Evolutionary conservation across 106 monocot genomes (phyloP), one percentile per base, ranked within the genome.

Genomic region (Dioscorea zingiberensis): DNA sequence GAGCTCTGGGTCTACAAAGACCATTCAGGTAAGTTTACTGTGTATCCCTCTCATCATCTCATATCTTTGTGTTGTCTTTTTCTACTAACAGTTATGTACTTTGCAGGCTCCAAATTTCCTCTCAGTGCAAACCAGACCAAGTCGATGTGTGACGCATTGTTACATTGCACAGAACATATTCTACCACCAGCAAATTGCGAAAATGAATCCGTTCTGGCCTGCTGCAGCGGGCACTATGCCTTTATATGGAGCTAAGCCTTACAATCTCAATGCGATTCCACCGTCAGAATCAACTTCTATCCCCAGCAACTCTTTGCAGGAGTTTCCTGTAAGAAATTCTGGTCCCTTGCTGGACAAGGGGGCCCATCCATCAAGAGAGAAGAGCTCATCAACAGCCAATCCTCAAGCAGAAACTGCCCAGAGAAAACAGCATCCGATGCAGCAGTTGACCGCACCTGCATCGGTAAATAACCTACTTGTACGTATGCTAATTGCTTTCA

Each of bases 91-190:
- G n/a, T n/a, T n/a, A n/a, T 16, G 14, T n/a, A 2, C 63, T 12
- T 72, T 76, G 69, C 80, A 79, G 82, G 60, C 73, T 1, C 66
- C 72, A 0, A 22, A 70, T 15, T 74, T 87, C 24, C 21, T 73
- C 58, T 63, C 83, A 1, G 79, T 74, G 4, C 74, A 64, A 22
- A 48, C 65, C 2, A 76, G 82, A 8, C 78, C 69, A 55, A 98
- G 84, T 75, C 76, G 83, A 25, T 92, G 97, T 51, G 88, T 81
- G 0, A 92, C 92, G 4, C 97, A 98, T 48, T 84, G 69, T 63
- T 89, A 84, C 81, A 89, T 98, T 15, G 97, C 97, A 2, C 78
- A 89, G 75, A 83, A 69, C 49, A 92, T 98, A 55, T 30, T 70
- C 18, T 88, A 76, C 65, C 77, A 94, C 65, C 85, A 92, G 84